These are phyloP conservation scores for Houttuynia cordata DNA, from an alignment of 164 flowering plant species.

Conservation along the genomic window DNA sequence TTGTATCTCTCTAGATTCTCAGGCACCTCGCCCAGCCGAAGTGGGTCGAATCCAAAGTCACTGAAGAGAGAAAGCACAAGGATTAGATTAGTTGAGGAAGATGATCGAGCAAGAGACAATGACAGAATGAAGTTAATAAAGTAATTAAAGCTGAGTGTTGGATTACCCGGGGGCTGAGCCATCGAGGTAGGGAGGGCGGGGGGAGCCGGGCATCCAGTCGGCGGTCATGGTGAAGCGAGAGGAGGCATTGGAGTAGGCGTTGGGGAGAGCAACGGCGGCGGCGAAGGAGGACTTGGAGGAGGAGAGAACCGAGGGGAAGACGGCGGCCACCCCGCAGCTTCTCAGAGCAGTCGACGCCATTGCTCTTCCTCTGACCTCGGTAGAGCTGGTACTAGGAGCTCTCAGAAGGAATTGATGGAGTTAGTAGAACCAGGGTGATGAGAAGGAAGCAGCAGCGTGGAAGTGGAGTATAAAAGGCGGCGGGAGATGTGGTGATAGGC, in stretches of 20 bases:
- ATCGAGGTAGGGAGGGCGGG: conserved; percentile 92
- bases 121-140: too few relatives aligned
- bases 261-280: conserved; percentile 27
- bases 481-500: conserved; percentile 22
- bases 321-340: conserved; percentile 72
- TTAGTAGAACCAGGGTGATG: background rate
- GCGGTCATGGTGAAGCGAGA: conserved; percentile 68
- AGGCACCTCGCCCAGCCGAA: conserved; percentile 83
- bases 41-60: conserved; percentile 97
- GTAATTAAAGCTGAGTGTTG: background rate
- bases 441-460: conserved; percentile 3
- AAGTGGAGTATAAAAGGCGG: background rate
- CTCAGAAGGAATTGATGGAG: background rate
- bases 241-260: conserved; percentile 24
- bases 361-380: background rate
- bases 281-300: conserved; percentile 69
- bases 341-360: conserved; percentile 66
- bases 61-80: conserved; percentile 22
- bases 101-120: too few relatives aligned
- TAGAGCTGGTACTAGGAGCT: background rate
- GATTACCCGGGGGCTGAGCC: conserved; percentile 94
- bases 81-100: background rate
- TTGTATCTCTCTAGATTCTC: conserved; percentile 92
- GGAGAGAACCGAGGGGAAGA: conserved; percentile 56
- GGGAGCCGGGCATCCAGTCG: conserved; percentile 99